Conservation (phyloP, 306 rosid genomes). For the Herpetospermum pedunculosum region DNA sequence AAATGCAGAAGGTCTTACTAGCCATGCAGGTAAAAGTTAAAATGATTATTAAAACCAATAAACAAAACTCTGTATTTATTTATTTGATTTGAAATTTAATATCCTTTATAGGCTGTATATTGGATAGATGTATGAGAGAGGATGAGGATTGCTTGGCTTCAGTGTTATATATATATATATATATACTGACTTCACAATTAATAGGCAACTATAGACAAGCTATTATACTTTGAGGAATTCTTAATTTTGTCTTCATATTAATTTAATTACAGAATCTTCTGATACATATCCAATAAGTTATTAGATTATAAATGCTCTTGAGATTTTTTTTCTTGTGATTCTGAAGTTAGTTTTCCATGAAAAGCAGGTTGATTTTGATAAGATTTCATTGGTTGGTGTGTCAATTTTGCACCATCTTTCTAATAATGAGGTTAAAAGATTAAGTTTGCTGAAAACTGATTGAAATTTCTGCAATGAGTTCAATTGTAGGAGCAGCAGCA, state of each 20-base stretch:
- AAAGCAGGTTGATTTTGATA: not conserved
- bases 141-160: not conserved
- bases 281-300: not conserved
- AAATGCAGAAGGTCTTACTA: conserved; percentile 72
- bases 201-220: not conserved
- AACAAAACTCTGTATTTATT: not conserved
- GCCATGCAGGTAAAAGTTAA: conserved; percentile 72
- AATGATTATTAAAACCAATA: not conserved
- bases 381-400: not conserved
- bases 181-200: not conserved
- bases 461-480: not conserved
- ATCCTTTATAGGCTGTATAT: not conserved
- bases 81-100: not conserved
- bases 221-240: not conserved
- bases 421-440: not conserved
- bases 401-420: not conserved
- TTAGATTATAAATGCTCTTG: not conserved
- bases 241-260: not conserved
- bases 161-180: not conserved
- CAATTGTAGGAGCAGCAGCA: conserved; percentile 69
- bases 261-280: not conserved
- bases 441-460: not conserved
- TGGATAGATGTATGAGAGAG: not conserved
- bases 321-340: not conserved
- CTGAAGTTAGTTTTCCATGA: not conserved